Evolutionary conservation across 73 alveolate genomes (phyloP).

Genomic region (Tetrahymena malaccensis): DNA sequence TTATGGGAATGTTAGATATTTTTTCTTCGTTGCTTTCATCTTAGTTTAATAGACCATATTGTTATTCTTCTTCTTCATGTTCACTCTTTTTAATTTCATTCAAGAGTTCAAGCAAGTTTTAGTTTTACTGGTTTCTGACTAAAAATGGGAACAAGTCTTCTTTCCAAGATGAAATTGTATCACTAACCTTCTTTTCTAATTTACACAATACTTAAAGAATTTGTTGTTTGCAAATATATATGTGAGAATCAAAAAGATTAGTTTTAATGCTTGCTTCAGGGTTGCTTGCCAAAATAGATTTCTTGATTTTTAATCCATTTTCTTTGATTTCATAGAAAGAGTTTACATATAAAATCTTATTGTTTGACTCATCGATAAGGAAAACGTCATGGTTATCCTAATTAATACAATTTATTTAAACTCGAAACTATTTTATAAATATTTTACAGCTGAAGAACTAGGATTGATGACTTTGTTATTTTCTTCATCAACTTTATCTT

Average conservation of each 20-base stretch:
- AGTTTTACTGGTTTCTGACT: background rate
- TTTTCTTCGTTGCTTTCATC: background rate
- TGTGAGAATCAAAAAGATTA: constrained; percentile 29
- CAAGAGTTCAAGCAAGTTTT: background rate
- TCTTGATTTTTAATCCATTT: background rate
- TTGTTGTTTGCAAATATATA: constrained; percentile 13
- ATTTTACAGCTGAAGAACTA: background rate
- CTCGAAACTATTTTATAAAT: no score
- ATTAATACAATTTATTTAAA: background rate
- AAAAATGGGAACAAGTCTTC: constrained; percentile 18
- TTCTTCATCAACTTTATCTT: background rate
- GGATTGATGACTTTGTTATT: background rate
- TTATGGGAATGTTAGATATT: background rate
- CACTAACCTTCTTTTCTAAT: background rate
- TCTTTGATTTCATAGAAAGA: background rate
- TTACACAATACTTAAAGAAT: background rate
- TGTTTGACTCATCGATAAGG: background rate
- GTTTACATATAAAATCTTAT: background rate
- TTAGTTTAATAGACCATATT: background rate
- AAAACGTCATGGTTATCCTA: background rate
- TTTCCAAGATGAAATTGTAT: background rate
- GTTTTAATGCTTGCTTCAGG: background rate
- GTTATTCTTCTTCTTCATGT: background rate
- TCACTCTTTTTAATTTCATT: background rate
- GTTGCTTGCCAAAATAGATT: background rate